Conservation (phyloP, 805 yeast species). For the Saturnispora gosingensis region DNA sequence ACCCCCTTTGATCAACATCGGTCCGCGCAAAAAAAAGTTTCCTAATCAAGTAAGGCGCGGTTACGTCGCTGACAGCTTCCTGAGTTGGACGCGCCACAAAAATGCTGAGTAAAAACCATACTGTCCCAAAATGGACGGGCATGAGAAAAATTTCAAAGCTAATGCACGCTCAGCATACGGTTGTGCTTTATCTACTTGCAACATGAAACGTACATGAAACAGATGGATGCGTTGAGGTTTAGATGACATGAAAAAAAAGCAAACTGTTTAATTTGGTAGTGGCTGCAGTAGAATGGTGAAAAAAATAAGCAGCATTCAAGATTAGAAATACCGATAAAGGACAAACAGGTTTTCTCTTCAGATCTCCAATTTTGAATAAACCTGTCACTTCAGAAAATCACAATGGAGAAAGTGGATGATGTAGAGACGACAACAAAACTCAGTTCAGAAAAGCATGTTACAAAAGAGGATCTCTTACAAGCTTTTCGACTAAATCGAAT, state of each 20-base stretch:
- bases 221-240: not conserved
- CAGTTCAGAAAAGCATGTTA: not conserved
- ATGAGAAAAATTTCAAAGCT: not conserved
- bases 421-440: not conserved
- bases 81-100: not conserved
- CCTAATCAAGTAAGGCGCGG: not conserved
- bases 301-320: not conserved
- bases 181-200: too few relatives aligned
- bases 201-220: slow-evolving; percentile 7
- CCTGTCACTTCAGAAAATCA: too few relatives aligned
- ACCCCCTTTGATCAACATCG: not conserved
- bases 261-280: not conserved
- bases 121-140: too few relatives aligned
- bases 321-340: not conserved
- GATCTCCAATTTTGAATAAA: too few relatives aligned
- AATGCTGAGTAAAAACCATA: not conserved
- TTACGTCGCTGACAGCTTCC: not conserved
- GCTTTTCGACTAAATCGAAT: slow-evolving; percentile 35
- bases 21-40: slow-evolving; percentile 1
- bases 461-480: slow-evolving; percentile 12
- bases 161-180: not conserved
- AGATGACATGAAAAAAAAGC: not conserved
- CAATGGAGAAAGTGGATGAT: not conserved
- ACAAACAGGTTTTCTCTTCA: too few relatives aligned
- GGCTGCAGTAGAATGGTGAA: not conserved